These are phyloP conservation scores for Nigrospora oryzae DNA, from an alignment of 2,329 filamentous ascomycete species.

Conservation along the genomic window DNA sequence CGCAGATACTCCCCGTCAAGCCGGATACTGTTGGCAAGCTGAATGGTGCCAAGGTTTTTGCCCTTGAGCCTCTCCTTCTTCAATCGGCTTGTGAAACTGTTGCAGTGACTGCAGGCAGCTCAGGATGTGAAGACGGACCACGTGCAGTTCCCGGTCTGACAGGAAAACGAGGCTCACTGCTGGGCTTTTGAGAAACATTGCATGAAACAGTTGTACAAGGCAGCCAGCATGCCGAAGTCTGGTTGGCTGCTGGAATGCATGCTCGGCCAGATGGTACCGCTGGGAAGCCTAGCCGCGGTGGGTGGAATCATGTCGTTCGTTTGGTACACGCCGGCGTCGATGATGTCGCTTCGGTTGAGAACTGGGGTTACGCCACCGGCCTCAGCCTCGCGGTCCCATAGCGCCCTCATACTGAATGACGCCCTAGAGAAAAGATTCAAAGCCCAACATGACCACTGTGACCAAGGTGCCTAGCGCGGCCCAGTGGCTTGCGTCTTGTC, in stretches of 20 bases:
- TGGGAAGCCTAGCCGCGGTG: too few relatives aligned
- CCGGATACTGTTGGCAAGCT: too few relatives aligned
- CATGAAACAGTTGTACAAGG: constrained; percentile 8
- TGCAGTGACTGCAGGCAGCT: constrained; percentile 12
- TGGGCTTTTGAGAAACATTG: constrained; percentile 2
- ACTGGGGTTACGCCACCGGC: not conserved
- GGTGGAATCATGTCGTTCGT: not conserved
- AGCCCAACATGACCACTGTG: constrained; percentile 8
- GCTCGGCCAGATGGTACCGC: too few relatives aligned
- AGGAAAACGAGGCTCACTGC: constrained; percentile 6
- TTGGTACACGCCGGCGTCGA: not conserved
- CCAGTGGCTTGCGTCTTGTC: constrained; percentile 4
- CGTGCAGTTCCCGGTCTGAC: constrained; percentile 14
- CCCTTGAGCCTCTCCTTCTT: not conserved
- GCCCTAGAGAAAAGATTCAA: constrained; percentile 11
- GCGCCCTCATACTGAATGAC: constrained; percentile 10
- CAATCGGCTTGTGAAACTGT: constrained; percentile 5
- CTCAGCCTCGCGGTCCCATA: not conserved
- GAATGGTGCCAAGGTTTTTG: too few relatives aligned
- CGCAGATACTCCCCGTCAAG: not conserved
- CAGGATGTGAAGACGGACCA: constrained; percentile 11
- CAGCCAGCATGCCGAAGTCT: not conserved
- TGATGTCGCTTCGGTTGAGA: constrained; percentile 3
- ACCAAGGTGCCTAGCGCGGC: constrained; percentile 6
- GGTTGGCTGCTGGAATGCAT: too few relatives aligned